Evolutionary conservation across 2,329 filamentous ascomycete genomes (phyloP).

Genomic region (Curvularia eragrostidis): DNA sequence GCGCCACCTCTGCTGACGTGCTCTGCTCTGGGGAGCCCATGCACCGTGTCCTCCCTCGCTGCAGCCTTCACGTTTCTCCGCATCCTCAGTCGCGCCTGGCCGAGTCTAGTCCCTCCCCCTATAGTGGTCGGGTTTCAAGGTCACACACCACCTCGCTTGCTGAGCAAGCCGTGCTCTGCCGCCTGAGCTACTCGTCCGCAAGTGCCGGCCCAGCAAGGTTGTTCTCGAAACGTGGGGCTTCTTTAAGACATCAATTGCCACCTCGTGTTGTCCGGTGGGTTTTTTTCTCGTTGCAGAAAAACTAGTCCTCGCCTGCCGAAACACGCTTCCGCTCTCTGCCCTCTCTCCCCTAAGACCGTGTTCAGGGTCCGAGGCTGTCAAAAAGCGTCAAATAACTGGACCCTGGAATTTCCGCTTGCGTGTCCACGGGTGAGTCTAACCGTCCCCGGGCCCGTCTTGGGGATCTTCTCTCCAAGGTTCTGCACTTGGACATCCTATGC

Average conservation of each 20-base stretch:
- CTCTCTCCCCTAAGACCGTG: neutral
- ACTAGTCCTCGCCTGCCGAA: neutral
- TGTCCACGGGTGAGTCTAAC: constrained; percentile 24
- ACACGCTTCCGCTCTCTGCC: neutral
- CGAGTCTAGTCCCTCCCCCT: constrained; percentile 11
- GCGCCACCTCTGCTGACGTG: constrained; percentile 13
- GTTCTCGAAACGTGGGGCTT: constrained; percentile 18
- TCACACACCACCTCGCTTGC: constrained; percentile 22
- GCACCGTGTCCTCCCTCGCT: constrained; percentile 4
- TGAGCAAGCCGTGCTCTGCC: constrained; percentile 25
- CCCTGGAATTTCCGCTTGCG: constrained; percentile 15
- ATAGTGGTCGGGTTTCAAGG: constrained; percentile 22
- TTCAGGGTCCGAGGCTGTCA: constrained; percentile 10
- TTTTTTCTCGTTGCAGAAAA: neutral
- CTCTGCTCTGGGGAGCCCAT: constrained; percentile 11
- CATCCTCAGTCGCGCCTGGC: constrained; percentile 4
- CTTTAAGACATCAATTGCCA: constrained; percentile 15
- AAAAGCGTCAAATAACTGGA: constrained; percentile 9
- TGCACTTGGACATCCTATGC: constrained; percentile 23
- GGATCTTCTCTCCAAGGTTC: constrained; percentile 29
- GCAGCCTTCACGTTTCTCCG: neutral
- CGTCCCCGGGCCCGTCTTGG: constrained; percentile 14
- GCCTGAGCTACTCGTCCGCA: constrained; percentile 19
- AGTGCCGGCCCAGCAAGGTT: constrained; percentile 23
- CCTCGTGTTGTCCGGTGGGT: constrained; percentile 16